A percentile compares a stretch with the other conserved stretches of the same genome.
Evolutionary conservation across 306 rosid genomes (phyloP).

Genomic region (Citrullus colocynthis): DNA sequence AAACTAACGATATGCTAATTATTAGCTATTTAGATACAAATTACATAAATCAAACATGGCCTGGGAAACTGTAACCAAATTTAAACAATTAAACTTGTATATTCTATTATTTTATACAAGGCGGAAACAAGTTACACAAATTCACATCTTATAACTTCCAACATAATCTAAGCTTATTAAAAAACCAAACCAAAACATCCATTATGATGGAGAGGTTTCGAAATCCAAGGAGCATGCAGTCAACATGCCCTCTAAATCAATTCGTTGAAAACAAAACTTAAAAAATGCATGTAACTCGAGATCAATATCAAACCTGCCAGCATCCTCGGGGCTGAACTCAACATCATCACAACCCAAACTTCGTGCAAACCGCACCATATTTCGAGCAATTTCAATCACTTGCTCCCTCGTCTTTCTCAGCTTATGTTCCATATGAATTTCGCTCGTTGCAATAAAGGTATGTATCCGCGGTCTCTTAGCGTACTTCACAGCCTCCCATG

Average conservation of each 20-base stretch:
- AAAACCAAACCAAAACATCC: not conserved
- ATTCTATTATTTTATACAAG: not conserved
- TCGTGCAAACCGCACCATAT: constrained; percentile 68
- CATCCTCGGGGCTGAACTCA: constrained; percentile 96
- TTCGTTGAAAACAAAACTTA: not conserved
- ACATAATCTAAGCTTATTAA: not conserved
- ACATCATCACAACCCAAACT: constrained; percentile 81
- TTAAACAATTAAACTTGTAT: not conserved
- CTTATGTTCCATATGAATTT: constrained; percentile 77
- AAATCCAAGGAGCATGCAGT: not conserved
- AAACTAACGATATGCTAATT: not conserved
- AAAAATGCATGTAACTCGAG: not conserved
- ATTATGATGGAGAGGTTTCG: not conserved
- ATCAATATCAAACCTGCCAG: constrained; percentile 53
- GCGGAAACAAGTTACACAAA: not conserved
- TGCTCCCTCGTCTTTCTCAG: constrained; percentile 56
- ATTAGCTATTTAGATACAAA: not conserved
- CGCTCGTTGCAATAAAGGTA: constrained; percentile 84
- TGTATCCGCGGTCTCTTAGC: constrained; percentile 78
- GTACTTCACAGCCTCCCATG: constrained; percentile 86
- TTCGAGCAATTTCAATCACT: constrained; percentile 58
- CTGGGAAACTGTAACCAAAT: not conserved
- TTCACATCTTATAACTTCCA: not conserved
- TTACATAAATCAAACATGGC: not conserved
- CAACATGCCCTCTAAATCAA: not conserved